A percentile compares a stretch with the other conserved stretches of the same genome.
Evolutionary conservation across 148 eudicot genomes (phyloP).

Genomic region (Polygonum aviculare): DNA sequence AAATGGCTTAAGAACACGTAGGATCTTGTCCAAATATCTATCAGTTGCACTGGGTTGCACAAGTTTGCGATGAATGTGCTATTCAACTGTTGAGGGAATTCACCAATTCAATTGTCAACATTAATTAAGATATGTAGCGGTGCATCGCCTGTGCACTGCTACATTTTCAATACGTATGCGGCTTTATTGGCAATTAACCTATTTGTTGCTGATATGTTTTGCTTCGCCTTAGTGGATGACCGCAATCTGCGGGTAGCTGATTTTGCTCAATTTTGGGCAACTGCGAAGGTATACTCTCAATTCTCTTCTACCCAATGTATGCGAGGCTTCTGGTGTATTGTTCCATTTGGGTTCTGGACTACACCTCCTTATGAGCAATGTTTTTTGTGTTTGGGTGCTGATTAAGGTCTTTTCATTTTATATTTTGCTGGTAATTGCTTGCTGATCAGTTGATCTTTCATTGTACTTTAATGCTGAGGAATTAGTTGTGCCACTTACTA

Average conservation of each 20-base stretch:
- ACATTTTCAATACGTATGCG: constrained; percentile 83
- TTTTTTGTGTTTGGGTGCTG: constrained; percentile 8
- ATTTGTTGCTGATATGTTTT: constrained; percentile 96
- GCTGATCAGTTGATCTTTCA: constrained; percentile 3
- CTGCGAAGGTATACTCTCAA: constrained; percentile 91
- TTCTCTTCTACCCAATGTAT: constrained; percentile 44
- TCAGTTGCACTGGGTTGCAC: neutral
- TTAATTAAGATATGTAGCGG: constrained; percentile 55
- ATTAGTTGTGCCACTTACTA: neutral
- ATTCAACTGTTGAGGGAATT: neutral
- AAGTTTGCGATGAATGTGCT: constrained; percentile 1
- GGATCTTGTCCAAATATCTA: neutral
- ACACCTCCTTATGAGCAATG: neutral
- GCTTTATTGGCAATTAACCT: constrained; percentile 97
- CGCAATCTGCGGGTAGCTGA: constrained; percentile 99
- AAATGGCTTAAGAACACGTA: neutral
- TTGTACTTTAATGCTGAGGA: constrained; percentile 1
- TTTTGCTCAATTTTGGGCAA: constrained; percentile 99
- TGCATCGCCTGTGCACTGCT: constrained; percentile 80
- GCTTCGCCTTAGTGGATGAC: constrained; percentile 99
- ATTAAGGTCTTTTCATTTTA: constrained; percentile 4
- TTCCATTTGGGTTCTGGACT: neutral
- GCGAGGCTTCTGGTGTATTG: constrained; percentile 22
- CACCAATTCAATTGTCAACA: constrained; percentile 28
- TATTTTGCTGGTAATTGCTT: constrained; percentile 5